Conservation (phyloP, 2,329 filamentous ascomycete species). For the Immersiporthe knoxdaviesiana region DNA sequence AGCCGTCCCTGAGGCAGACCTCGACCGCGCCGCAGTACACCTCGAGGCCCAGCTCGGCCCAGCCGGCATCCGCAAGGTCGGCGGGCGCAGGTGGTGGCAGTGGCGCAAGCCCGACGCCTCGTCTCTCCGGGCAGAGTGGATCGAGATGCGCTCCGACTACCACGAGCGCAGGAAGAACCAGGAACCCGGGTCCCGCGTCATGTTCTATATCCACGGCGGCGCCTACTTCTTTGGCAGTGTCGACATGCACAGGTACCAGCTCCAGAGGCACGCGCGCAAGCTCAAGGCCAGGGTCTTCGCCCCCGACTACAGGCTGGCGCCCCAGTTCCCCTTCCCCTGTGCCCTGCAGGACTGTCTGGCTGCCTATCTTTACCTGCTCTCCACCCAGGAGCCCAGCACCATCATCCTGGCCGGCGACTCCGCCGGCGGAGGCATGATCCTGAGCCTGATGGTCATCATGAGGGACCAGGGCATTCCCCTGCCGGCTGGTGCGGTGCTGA, state of each 20-base stretch:
- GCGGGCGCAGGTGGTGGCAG: constrained; percentile 86
- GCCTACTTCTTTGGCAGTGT: constrained; percentile 96
- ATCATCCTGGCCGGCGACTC: constrained; percentile 92
- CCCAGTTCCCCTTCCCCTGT: constrained; percentile 95
- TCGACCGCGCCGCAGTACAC: constrained; percentile 67
- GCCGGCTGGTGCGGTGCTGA: constrained; percentile 85
- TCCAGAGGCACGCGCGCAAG: constrained; percentile 94
- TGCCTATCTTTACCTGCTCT: constrained; percentile 81
- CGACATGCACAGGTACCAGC: constrained; percentile 96
- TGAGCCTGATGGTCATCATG: constrained; percentile 77
- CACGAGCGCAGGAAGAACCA: constrained; percentile 67
- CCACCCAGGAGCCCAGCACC: constrained; percentile 74
- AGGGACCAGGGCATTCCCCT: constrained; percentile 82
- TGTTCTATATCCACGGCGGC: constrained; percentile 93
- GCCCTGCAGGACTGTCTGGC: constrained; percentile 88
- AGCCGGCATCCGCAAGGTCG: constrained; percentile 73
- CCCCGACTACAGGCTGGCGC: constrained; percentile 82
- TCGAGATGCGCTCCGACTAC: constrained; percentile 89
- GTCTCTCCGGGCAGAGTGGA: constrained; percentile 83
- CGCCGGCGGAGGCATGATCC: constrained; percentile 87
- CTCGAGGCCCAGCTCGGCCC: constrained; percentile 76
- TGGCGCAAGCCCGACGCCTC: constrained; percentile 70
- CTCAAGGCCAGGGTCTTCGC: constrained; percentile 88
- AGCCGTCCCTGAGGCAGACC: constrained; percentile 64
- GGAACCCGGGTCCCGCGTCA: constrained; percentile 71